phyloP scores from a whole-genome alignment of 208 protist species.

The Trypanosoma caninum region DNA sequence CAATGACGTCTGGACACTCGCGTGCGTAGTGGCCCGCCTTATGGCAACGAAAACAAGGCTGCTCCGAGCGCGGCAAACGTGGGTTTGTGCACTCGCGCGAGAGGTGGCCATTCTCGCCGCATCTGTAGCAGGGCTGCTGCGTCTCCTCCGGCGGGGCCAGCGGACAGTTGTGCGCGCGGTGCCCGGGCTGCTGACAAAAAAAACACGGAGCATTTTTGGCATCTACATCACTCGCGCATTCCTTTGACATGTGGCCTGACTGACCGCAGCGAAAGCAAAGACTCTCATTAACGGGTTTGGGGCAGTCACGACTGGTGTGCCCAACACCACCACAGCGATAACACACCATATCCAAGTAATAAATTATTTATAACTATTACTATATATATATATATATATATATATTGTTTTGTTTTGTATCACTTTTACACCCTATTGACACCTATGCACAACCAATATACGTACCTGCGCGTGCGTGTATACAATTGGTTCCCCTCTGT shows the following conservation, averaged over 20 bases:
- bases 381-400: too few relatives aligned
- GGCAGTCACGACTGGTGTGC: constrained; percentile 80
- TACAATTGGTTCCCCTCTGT: too few relatives aligned
- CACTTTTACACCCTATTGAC: not conserved
- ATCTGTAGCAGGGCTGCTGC: constrained; percentile 77
- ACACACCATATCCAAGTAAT: constrained; percentile 69
- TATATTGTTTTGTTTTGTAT: not conserved
- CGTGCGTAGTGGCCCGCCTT: constrained; percentile 78
- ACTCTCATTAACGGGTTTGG: constrained; percentile 31
- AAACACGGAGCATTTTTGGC: constrained; percentile 77
- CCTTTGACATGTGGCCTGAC: constrained; percentile 71
- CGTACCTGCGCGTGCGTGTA: too few relatives aligned
- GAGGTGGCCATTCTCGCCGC: constrained; percentile 78
- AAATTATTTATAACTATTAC: constrained; percentile 7
- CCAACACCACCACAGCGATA: constrained; percentile 78
- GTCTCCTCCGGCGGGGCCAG: constrained; percentile 67
- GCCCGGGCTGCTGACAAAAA: constrained; percentile 84
- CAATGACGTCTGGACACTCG: constrained; percentile 55
- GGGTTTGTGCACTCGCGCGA: constrained; percentile 67
- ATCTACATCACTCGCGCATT: constrained; percentile 64
- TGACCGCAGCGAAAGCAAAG: constrained; percentile 84
- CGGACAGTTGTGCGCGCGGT: constrained; percentile 84
- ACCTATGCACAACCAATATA: too few relatives aligned
- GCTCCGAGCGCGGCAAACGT: constrained; percentile 27
- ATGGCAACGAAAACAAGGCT: constrained; percentile 78